Base-by-base conservation (phyloP, 164 flowering plant genomes). In the Amborella trichopoda region DNA sequence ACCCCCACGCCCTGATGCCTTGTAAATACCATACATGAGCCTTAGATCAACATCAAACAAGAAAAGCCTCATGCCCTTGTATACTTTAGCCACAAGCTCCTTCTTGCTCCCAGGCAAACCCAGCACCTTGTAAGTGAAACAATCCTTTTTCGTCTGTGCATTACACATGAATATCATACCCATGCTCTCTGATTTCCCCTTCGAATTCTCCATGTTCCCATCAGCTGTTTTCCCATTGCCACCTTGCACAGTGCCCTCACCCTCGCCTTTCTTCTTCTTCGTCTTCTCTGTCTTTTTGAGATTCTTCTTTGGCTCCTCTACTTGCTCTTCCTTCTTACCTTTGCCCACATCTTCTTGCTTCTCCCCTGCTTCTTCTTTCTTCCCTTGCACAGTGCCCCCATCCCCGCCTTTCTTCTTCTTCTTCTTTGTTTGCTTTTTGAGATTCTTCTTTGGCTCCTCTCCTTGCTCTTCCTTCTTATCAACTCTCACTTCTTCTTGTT, bases 121-220 rank as follows among this genome's bases (percentile, higher is more conserved):
- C 3, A 78, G 53, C 57, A 78, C 68, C 46, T 64, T 69, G 57
- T 73, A 69, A 24, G 24, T 56, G 54, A 38, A 76, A 59, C 81
- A 78, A 58, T 78, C 81, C 36, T 60, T 33, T 58, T 69, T 78
- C n/a, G 86, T 78, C 64, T 62, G 52, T 14, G 75, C 59, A 50
- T 52, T 76, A 68, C 86, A 76, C 77, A 76, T 69, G 52, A 76
- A 78, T 46, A 78, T 69, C 76, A 75, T 63, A 34, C 83, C 83
- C 63, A 49, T 55, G 48, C 64, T 43, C 41, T 63, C 63, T 8
- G 19, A 60, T 60, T 53, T 59, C n/a, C 51, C 41, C 46, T 6
- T 18, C 16, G 4, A 16, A 19, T 38, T 38, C 20, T 2, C 3
- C 21, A 6, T 38, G 16, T 0, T 38, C 8, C 41, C 16, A 16